phyloP scores from a whole-genome alignment of 768 basidiomycete species.

The Psilocybe cubensis region DNA sequence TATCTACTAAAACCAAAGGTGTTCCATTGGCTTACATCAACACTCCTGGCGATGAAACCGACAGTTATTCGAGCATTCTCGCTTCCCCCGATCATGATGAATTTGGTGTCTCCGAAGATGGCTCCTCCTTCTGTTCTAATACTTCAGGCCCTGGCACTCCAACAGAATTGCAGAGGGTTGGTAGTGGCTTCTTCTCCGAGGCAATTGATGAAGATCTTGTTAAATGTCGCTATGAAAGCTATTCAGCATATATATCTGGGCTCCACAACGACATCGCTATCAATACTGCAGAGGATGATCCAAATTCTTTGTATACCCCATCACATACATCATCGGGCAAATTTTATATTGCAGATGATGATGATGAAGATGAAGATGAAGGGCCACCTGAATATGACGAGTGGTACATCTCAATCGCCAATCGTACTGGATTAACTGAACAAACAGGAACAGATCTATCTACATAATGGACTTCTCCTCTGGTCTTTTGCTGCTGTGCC shows the following conservation, averaged over 20 bases:
- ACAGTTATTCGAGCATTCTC: not conserved
- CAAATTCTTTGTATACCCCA: not conserved
- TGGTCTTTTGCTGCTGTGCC: not conserved
- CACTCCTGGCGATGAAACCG: not conserved
- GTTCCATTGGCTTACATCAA: not conserved
- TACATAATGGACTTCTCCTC: not conserved
- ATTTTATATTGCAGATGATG: constrained; percentile 19
- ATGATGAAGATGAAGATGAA: constrained; percentile 30
- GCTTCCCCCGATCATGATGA: not conserved
- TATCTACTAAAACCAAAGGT: not conserved
- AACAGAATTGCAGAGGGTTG: constrained; percentile 17
- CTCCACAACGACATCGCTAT: not conserved
- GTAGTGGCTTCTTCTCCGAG: constrained; percentile 16
- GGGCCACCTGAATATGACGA: constrained; percentile 44
- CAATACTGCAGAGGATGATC: not conserved
- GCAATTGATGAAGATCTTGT: constrained; percentile 7
- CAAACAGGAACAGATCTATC: not conserved
- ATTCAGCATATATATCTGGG: not conserved
- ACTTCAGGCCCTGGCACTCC: constrained; percentile 25
- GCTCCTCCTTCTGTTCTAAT: not conserved
- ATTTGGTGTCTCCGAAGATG: not conserved
- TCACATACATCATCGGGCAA: not conserved
- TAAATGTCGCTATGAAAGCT: not conserved
- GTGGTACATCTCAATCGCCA: constrained; percentile 37
- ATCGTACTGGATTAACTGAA: constrained; percentile 12